phyloP scores from a whole-genome alignment of 2,329 filamentous ascomycete species.

The Ophioceras dolichostomum region DNA sequence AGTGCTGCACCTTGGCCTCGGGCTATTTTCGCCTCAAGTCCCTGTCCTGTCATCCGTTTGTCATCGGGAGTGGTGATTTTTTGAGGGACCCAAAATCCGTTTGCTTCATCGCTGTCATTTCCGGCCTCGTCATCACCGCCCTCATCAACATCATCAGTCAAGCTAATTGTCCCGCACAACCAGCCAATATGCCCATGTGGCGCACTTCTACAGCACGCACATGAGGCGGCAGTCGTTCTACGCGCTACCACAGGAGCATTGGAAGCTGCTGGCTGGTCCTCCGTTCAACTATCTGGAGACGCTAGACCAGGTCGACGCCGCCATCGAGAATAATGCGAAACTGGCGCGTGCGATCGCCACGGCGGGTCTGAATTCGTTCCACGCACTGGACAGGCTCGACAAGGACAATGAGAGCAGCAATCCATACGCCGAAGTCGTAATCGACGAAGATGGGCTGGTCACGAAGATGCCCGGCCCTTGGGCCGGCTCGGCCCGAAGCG shows the following conservation, averaged over 20 bases:
- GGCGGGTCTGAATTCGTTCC: constrained; percentile 57
- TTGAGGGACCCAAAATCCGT: too few species aligned
- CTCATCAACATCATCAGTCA: too few species aligned
- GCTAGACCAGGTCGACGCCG: constrained; percentile 67
- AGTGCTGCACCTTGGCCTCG: constrained; percentile 23
- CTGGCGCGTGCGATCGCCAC: constrained; percentile 68
- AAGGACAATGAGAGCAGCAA: constrained; percentile 8
- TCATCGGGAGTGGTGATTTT: too few species aligned
- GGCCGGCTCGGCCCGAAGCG: constrained; percentile 56
- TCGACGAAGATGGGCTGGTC: too few species aligned
- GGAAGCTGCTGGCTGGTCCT: constrained; percentile 66
- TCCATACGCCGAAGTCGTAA: constrained; percentile 13
- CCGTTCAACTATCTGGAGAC: constrained; percentile 77
- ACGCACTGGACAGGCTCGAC: constrained; percentile 17
- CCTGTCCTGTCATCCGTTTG: too few species aligned
- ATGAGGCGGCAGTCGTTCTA: constrained; percentile 88
- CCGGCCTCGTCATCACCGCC: neutral
- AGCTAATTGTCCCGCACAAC: neutral
- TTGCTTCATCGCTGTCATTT: neutral
- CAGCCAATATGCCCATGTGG: constrained; percentile 73
- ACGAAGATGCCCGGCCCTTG: constrained; percentile 47
- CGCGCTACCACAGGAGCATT: constrained; percentile 71
- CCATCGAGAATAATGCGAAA: constrained; percentile 79
- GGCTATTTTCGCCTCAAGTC: neutral
- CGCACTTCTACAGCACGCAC: constrained; percentile 87